Evolutionary conservation across 257 asterid species (phyloP).

Genomic region (Orobanche coerulescens): DNA sequence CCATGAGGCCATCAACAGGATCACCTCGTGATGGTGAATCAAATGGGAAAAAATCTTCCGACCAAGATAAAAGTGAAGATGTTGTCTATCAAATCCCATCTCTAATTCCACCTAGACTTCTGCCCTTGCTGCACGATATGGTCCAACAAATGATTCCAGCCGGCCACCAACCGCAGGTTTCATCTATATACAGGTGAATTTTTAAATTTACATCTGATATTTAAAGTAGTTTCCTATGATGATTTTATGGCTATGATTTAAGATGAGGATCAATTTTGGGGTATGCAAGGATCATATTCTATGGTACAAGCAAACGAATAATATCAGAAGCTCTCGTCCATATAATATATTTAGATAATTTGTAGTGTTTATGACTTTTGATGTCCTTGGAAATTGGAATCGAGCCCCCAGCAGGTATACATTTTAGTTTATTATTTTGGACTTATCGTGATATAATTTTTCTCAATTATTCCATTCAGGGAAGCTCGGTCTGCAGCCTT

Average conservation of each 20-base stretch:
- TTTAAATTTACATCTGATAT: background rate
- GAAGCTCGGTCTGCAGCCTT: slow-evolving; percentile 64
- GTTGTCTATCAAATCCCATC: slow-evolving; percentile 67
- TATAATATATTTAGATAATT: slow-evolving; percentile 9
- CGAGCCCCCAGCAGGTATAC: background rate
- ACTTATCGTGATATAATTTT: slow-evolving; percentile 16
- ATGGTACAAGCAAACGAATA: background rate
- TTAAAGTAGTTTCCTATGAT: slow-evolving; percentile 3
- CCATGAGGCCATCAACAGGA: slow-evolving; percentile 62
- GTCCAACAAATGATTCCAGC: slow-evolving; percentile 73
- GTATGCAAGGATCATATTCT: background rate
- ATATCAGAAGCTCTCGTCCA: background rate
- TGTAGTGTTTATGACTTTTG: background rate
- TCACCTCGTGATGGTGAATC: slow-evolving; percentile 54
- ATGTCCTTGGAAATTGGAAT: background rate
- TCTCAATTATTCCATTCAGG: slow-evolving; percentile 33
- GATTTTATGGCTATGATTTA: background rate
- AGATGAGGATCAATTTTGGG: background rate
- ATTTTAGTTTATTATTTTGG: slow-evolving; percentile 6
- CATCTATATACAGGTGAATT: slow-evolving; percentile 55
- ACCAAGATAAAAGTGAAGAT: slow-evolving; percentile 51
- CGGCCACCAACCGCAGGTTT: slow-evolving; percentile 67
- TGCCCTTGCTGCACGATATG: slow-evolving; percentile 67
- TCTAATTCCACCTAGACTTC: slow-evolving; percentile 65
- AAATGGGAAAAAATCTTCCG: slow-evolving; percentile 38